These are phyloP conservation scores for Aspergillus sp. DNA, from an alignment of 2,329 filamentous ascomycete genomes.

Conservation along the genomic window DNA sequence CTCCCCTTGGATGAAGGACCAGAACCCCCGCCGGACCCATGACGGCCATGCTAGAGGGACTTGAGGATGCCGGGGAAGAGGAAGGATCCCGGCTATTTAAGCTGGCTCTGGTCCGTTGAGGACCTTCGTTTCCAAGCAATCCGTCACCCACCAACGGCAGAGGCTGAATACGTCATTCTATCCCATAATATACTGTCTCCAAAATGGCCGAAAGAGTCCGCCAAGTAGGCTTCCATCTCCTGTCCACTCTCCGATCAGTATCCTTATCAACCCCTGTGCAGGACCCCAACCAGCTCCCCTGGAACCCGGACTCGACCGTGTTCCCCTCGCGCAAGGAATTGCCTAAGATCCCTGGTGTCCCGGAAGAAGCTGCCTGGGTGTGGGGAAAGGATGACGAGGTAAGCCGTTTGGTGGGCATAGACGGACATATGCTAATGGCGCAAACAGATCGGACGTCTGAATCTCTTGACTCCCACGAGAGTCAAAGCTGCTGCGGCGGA, in stretches of 20 bases:
- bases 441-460: conserved; percentile 37
- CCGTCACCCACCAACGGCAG: neutral
- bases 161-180: too few relatives aligned
- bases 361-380: conserved; percentile 51
- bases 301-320: conserved; percentile 45
- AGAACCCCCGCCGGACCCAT: too few relatives aligned
- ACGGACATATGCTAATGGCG: neutral
- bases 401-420: conserved; percentile 1
- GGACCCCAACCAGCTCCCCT: conserved; percentile 36
- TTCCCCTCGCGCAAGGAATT: conserved; percentile 49
- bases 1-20: too few relatives aligned
- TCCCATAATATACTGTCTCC: neutral
- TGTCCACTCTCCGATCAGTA: neutral
- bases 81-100: too few relatives aligned
- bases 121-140: too few relatives aligned
- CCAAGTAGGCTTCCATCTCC: neutral
- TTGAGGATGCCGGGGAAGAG: too few relatives aligned
- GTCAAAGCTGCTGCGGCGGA: conserved; percentile 47
- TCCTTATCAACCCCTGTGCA: conserved; percentile 9
- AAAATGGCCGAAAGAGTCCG: too few relatives aligned
- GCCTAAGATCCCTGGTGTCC: conserved; percentile 44
- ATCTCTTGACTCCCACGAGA: conserved; percentile 48
- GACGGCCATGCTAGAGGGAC: too few relatives aligned
- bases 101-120: too few relatives aligned
- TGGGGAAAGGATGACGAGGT: conserved; percentile 51